Evolutionary conservation across 2,329 filamentous ascomycete species (phyloP).

Genomic region (Stachybotrys elegans): DNA sequence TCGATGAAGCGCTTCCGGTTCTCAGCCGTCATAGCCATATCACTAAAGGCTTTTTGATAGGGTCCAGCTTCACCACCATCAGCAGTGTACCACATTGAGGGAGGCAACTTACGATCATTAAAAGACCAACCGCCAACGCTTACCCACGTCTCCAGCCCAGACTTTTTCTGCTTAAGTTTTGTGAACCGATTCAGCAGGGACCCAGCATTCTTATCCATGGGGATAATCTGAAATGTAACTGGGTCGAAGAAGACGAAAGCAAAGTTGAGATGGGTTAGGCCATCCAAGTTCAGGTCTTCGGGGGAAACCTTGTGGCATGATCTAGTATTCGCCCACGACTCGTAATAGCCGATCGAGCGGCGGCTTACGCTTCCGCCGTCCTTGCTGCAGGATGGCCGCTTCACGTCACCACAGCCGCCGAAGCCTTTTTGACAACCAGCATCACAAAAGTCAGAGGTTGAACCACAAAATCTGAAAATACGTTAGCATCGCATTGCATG

Average conservation of each 20-base stretch:
- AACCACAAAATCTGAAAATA: not conserved
- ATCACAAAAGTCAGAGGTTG: not conserved
- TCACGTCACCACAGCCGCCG: not conserved
- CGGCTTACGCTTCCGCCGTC: constrained; percentile 2
- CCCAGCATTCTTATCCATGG: not conserved
- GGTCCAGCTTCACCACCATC: too few species aligned
- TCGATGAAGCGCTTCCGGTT: constrained; percentile 30
- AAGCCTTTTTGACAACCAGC: not conserved
- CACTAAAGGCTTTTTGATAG: constrained; percentile 17
- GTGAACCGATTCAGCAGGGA: constrained; percentile 4
- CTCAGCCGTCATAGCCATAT: constrained; percentile 21
- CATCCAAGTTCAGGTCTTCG: constrained; percentile 11
- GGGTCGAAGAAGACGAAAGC: constrained; percentile 38
- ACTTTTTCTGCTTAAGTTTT: not conserved
- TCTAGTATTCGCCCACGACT: constrained; percentile 8
- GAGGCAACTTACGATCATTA: not conserved
- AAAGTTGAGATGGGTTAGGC: constrained; percentile 22
- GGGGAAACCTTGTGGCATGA: constrained; percentile 11
- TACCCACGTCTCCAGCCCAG: not conserved
- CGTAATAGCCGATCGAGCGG: constrained; percentile 27
- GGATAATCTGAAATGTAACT: not conserved
- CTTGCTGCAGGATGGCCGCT: not conserved
- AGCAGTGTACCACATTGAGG: too few species aligned
- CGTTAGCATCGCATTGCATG: too few species aligned
- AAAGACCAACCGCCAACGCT: not conserved